Percentiles rank a stretch among this genome's conserved stretches.
Conservation (phyloP, 2,329 filamentous ascomycete species). For the Exutisphaerella laricina region DNA sequence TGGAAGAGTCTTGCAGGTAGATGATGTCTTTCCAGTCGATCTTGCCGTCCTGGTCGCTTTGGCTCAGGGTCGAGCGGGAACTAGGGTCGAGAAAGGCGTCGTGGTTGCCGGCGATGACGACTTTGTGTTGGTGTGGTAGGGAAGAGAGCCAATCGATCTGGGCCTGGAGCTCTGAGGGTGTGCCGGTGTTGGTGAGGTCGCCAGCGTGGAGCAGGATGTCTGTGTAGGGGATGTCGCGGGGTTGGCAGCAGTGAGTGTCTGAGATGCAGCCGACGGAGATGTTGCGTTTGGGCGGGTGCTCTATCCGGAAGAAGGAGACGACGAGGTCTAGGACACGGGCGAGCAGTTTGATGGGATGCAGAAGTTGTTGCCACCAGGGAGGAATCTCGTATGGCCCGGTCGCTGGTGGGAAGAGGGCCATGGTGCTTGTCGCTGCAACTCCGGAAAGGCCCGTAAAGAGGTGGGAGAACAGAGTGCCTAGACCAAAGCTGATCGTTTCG, state of each 20-base stretch:
- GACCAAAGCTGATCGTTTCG: background rate
- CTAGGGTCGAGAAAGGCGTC: conserved; percentile 74
- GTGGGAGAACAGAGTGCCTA: background rate
- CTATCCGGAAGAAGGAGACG: conserved; percentile 62
- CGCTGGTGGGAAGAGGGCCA: background rate
- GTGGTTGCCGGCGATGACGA: conserved; percentile 83
- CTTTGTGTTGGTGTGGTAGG: conserved; percentile 71
- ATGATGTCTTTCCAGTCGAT: conserved; percentile 63
- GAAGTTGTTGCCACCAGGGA: conserved; percentile 22
- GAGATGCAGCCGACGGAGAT: conserved; percentile 81
- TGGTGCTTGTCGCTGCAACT: background rate
- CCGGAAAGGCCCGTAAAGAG: conserved; percentile 1
- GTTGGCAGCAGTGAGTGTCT: conserved; percentile 67
- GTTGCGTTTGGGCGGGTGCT: conserved; percentile 48
- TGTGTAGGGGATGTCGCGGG: conserved; percentile 60
- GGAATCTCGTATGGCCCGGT: conserved; percentile 20
- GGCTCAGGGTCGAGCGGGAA: conserved; percentile 46
- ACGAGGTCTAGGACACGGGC: conserved; percentile 39
- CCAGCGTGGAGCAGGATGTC: conserved; percentile 88
- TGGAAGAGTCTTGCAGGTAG: conserved; percentile 67
- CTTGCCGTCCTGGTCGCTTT: conserved; percentile 48
- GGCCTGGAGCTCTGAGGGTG: conserved; percentile 66
- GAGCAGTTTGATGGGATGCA: conserved; percentile 38
- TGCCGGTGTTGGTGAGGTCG: conserved; percentile 72
- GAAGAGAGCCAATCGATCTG: conserved; percentile 75